Percentiles rank a stretch among this genome's conserved stretches.
phyloP scores from a whole-genome alignment of 148 eudicot genomes.

The Dysphania ambrosioides region DNA sequence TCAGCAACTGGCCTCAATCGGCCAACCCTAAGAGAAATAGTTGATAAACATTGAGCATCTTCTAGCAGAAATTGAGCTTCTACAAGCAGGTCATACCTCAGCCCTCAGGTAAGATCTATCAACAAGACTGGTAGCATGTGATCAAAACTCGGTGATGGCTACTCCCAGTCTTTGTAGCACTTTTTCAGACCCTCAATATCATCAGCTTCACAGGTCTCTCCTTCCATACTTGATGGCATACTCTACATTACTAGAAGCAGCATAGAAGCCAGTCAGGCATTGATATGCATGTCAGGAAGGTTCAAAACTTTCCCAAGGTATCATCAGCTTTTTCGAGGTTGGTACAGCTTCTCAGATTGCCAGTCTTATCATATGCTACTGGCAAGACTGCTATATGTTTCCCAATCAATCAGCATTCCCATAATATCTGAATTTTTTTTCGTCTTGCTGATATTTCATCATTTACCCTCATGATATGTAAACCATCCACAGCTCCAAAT shows the following conservation, averaged over 20 bases:
- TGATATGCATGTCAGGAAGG: too few species aligned
- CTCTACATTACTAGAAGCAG: too few species aligned
- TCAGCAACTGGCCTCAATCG: neutral
- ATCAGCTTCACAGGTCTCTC: neutral
- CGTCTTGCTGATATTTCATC: too few species aligned
- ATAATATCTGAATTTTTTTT: too few species aligned
- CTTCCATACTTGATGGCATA: too few species aligned
- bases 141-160: neutral
- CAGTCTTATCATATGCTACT: neutral
- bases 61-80: neutral
- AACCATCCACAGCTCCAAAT: too few species aligned
- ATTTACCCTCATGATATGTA: too few species aligned
- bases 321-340: too few species aligned
- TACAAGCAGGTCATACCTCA: neutral
- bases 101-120: neutral
- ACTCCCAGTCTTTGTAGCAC: neutral
- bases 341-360: neutral
- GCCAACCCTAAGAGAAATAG: too few species aligned
- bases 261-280: too few species aligned
- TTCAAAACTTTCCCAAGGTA: too few species aligned
- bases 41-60: conserved; percentile 1
- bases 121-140: neutral
- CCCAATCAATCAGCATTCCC: neutral
- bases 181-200: neutral
- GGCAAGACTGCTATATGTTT: too few species aligned